Conservation (phyloP, 805 yeast species). For the Candida coquimbonensis region DNA sequence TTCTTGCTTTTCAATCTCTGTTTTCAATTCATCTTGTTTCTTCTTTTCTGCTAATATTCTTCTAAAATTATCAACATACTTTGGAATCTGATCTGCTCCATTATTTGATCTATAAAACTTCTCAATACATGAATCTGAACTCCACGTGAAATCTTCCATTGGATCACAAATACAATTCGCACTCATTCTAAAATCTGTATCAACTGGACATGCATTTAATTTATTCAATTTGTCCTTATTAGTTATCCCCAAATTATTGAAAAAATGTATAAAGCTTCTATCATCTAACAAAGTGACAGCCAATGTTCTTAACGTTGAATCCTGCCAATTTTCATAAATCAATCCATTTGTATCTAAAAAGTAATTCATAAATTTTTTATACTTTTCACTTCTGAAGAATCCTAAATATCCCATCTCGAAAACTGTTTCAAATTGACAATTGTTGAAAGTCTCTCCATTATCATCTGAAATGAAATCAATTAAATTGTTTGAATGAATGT, state of each 20-base stretch:
- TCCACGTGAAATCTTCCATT: conserved; percentile 64
- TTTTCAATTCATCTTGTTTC: conserved; percentile 5
- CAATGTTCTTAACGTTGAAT: conserved; percentile 80
- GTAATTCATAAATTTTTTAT: conserved; percentile 56
- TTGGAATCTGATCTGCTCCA: conserved; percentile 8
- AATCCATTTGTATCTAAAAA: conserved; percentile 73
- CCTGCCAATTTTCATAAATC: conserved; percentile 90
- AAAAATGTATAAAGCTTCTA: conserved; percentile 59
- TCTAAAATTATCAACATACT: conserved; percentile 3
- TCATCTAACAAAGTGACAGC: conserved; percentile 72
- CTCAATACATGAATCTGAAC: conserved; percentile 49
- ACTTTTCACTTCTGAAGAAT: conserved; percentile 68
- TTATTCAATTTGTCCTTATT: conserved; percentile 28
- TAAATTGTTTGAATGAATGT: conserved; percentile 53
- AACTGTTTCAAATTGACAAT: conserved; percentile 86
- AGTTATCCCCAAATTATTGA: conserved; percentile 72
- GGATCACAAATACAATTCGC: conserved; percentile 73
- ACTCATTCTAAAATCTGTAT: conserved; percentile 44
- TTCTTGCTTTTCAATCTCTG: background rate
- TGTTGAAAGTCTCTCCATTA: conserved; percentile 62
- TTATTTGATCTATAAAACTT: conserved; percentile 39
- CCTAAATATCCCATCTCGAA: conserved; percentile 75
- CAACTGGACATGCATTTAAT: conserved; percentile 56
- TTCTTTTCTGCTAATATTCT: background rate
- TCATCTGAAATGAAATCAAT: conserved; percentile 69